Evolutionary conservation across 495 filamentous ascomycete species (phyloP).

Genomic region (Penicillium robsamsonii): DNA sequence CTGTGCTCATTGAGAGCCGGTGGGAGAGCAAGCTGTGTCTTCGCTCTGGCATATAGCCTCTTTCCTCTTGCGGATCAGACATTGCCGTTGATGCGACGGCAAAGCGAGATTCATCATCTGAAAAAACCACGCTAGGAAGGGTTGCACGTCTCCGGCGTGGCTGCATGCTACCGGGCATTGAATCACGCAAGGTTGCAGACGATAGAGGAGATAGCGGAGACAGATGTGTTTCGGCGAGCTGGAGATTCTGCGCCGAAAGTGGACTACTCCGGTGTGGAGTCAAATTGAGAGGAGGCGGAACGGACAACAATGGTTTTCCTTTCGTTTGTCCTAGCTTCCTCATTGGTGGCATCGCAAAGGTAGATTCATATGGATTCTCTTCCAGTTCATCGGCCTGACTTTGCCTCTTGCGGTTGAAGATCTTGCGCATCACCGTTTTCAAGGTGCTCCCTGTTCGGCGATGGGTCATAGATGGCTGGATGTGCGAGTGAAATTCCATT

Average conservation of each 20-base stretch:
- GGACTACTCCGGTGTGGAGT: constrained; percentile 31
- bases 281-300: constrained; percentile 27
- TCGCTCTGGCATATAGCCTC: constrained; percentile 17
- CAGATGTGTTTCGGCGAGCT: constrained; percentile 22
- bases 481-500: constrained; percentile 25
- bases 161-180: constrained; percentile 21
- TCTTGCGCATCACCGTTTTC: constrained; percentile 49
- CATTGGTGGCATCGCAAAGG: constrained; percentile 4
- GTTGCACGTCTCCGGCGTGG: constrained; percentile 41
- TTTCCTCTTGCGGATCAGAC: constrained; percentile 29
- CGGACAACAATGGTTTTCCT: constrained; percentile 18
- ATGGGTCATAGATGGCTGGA: constrained; percentile 23
- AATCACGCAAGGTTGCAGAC: constrained; percentile 24
- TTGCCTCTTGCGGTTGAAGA: constrained; percentile 45
- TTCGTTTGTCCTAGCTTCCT: constrained; percentile 5
- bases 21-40: constrained; percentile 23
- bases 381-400: constrained; percentile 38
- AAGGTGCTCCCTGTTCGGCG: constrained; percentile 46
- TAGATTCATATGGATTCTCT: constrained; percentile 22
- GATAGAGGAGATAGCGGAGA: constrained; percentile 15
- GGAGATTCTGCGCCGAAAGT: constrained; percentile 23
- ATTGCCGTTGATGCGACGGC: constrained; percentile 30
- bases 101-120: constrained; percentile 39
- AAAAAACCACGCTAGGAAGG: constrained; percentile 46
- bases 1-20: constrained; percentile 35